These are phyloP conservation scores for Ophiocordyceps robertsii DNA, from an alignment of 2,329 filamentous ascomycete genomes.

Conservation along the genomic window DNA sequence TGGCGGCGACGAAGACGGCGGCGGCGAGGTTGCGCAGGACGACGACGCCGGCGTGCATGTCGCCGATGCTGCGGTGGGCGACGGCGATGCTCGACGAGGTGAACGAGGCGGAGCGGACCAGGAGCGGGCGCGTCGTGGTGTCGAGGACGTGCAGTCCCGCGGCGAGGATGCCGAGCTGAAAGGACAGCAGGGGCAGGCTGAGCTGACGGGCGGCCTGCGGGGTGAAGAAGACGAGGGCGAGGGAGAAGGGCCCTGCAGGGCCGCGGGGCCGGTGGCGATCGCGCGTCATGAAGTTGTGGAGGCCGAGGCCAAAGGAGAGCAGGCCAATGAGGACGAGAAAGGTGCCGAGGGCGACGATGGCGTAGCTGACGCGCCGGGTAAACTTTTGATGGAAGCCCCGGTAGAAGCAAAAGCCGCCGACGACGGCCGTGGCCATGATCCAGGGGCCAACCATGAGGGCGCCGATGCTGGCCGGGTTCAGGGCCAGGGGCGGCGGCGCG, in stretches of 20 bases:
- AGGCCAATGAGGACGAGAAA: conserved; percentile 26
- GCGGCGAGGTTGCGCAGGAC: conserved; percentile 26
- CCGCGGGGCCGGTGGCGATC: background rate
- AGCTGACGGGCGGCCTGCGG: conserved; percentile 11
- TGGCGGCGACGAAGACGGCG: conserved; percentile 28
- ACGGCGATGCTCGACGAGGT: conserved; percentile 32
- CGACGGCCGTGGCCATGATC: conserved; percentile 21
- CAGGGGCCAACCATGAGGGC: conserved; percentile 31
- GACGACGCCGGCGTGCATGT: conserved; percentile 31
- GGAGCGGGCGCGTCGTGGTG: conserved; percentile 24
- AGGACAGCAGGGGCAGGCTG: conserved; percentile 26
- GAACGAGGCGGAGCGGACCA: conserved; percentile 34
- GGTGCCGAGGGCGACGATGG: conserved; percentile 22
- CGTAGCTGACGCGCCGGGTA: conserved; percentile 17
- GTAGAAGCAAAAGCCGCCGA: conserved; percentile 19
- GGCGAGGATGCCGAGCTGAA: conserved; percentile 33
- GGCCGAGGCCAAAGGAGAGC: conserved; percentile 28
- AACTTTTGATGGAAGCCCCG: conserved; percentile 17
- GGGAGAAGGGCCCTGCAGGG: conserved; percentile 3
- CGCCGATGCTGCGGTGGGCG: conserved; percentile 29
- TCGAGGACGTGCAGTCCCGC: conserved; percentile 27
- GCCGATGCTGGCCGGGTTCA: conserved; percentile 26
- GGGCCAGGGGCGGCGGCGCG: conserved; percentile 26
- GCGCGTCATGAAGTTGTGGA: conserved; percentile 17
- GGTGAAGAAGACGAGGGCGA: conserved; percentile 12